Evolutionary conservation across 1,284 basidiomycete genomes (phyloP).

Genomic region (Rhodotorula sp.): DNA sequence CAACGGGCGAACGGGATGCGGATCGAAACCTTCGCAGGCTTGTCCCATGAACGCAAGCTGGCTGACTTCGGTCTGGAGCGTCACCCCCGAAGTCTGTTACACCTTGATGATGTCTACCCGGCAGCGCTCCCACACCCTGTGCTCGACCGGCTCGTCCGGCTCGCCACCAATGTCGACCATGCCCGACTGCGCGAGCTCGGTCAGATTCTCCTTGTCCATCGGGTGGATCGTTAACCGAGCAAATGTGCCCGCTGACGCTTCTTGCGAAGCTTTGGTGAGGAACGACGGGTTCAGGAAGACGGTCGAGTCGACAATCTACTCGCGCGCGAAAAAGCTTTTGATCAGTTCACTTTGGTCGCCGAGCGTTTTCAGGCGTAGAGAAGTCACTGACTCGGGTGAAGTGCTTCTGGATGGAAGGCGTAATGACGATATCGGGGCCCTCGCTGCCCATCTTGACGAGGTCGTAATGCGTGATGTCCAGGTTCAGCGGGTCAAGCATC

Average conservation of each 20-base stretch:
- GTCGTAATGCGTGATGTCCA: constrained; percentile 72
- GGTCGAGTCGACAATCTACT: constrained; percentile 64
- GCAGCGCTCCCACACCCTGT: constrained; percentile 41
- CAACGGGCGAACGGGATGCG: no score
- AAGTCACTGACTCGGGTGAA: constrained; percentile 67
- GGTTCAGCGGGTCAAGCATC: constrained; percentile 59
- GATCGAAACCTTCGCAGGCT: no score
- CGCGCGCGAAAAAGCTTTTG: constrained; percentile 13
- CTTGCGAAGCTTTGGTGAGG: constrained; percentile 58
- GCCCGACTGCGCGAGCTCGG: constrained; percentile 21
- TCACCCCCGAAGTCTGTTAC: background rate
- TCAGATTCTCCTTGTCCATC: constrained; percentile 39
- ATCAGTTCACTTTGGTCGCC: constrained; percentile 9
- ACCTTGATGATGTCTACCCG: constrained; percentile 44
- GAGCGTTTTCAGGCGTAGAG: background rate
- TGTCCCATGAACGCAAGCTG: no score
- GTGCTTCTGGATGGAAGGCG: constrained; percentile 79
- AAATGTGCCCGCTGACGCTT: constrained; percentile 47
- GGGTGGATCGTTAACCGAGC: constrained; percentile 45
- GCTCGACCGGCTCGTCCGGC: constrained; percentile 37
- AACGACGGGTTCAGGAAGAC: constrained; percentile 69
- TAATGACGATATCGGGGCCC: constrained; percentile 73
- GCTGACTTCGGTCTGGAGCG: no score
- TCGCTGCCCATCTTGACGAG: constrained; percentile 54
- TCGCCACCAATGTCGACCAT: constrained; percentile 28